Conservation (phyloP, 2,329 filamentous ascomycete genomes). For the Fusarium globosum region DNA sequence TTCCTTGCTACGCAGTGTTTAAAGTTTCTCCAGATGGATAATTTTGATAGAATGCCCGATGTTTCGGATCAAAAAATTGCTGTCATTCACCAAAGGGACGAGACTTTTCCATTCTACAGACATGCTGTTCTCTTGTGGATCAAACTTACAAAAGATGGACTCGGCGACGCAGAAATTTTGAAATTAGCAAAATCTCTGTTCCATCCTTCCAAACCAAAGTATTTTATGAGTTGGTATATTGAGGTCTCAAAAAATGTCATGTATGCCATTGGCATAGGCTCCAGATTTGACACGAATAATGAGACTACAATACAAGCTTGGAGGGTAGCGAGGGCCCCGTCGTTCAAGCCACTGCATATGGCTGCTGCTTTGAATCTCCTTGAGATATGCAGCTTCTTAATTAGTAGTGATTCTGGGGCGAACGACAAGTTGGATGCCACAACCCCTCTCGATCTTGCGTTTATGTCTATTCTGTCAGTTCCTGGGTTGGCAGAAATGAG, state of each 20-base stretch:
- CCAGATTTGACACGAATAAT: no score
- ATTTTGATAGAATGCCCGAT: neutral
- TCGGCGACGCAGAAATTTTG: neutral
- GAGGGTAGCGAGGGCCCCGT: no score
- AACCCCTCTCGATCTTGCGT: neutral
- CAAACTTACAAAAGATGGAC: neutral
- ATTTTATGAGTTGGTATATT: neutral
- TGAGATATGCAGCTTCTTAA: constrained; percentile 12
- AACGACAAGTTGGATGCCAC: neutral
- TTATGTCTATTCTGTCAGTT: neutral
- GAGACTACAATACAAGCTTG: no score
- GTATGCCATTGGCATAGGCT: no score
- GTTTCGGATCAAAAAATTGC: neutral
- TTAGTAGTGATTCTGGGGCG: neutral
- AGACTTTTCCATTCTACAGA: constrained; percentile 1
- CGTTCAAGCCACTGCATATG: constrained; percentile 8
- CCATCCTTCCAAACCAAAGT: no score
- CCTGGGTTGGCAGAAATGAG: neutral
- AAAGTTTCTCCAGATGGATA: constrained; percentile 7
- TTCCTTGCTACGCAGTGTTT: constrained; percentile 13
- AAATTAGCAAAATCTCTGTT: neutral
- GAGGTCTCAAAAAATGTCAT: neutral
- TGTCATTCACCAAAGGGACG: neutral
- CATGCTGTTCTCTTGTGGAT: constrained; percentile 1
- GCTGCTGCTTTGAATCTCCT: constrained; percentile 14